Evolutionary conservation across 1,284 basidiomycete genomes (phyloP).

Genomic region (Fomitopsis schrenkii): DNA sequence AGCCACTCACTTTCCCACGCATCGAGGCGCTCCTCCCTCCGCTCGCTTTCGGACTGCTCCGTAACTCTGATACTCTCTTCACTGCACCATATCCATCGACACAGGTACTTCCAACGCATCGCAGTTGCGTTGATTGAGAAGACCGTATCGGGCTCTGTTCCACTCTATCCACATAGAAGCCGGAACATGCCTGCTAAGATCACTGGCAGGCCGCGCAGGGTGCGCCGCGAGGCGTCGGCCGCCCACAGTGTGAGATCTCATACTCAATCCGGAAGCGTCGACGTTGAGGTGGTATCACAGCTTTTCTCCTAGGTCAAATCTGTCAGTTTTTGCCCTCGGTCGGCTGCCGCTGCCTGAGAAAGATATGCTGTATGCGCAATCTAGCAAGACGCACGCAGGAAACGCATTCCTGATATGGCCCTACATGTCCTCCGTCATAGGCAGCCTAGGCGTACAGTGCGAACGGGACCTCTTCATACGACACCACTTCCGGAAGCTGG

Average conservation of each 20-base stretch:
- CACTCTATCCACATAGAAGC: background rate
- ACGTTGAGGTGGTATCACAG: background rate
- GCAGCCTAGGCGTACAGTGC: background rate
- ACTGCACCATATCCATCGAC: background rate
- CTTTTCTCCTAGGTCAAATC: background rate
- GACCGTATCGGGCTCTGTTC: background rate
- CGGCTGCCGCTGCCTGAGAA: background rate
- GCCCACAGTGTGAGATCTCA: background rate
- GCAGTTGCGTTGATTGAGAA: background rate
- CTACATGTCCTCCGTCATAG: background rate
- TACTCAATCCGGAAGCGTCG: background rate
- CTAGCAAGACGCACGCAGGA: background rate
- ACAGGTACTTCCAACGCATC: background rate
- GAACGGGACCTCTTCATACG: background rate
- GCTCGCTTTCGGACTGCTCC: too few species aligned
- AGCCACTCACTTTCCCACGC: constrained; percentile 10
- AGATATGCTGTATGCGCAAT: background rate
- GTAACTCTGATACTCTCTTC: too few species aligned
- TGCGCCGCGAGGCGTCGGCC: background rate
- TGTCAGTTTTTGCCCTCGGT: background rate
- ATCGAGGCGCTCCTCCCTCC: background rate
- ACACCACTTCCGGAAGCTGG: background rate
- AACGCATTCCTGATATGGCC: background rate
- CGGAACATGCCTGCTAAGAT: background rate
- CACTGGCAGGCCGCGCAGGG: background rate